These are phyloP conservation scores for Sugiyamaella marilandica DNA, from an alignment of 805 yeast species.

Conservation along the genomic window DNA sequence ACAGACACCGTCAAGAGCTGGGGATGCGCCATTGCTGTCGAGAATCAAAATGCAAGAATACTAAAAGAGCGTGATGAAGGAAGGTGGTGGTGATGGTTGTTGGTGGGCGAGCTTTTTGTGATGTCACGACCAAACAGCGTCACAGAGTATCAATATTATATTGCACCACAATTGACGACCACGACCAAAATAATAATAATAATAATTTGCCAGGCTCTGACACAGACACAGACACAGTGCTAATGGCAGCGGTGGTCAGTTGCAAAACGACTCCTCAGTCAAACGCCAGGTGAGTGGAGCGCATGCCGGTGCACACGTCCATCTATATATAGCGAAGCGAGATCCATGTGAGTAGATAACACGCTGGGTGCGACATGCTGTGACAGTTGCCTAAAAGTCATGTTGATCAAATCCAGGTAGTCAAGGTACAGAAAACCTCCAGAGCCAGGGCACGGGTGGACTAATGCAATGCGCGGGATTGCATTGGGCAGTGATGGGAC, in stretches of 20 bases:
- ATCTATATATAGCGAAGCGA: neutral
- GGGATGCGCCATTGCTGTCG: conserved; percentile 2
- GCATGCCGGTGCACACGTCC: neutral
- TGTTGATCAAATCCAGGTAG: neutral
- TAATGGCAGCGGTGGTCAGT: too few species aligned
- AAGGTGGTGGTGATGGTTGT: neutral
- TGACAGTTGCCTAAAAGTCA: neutral
- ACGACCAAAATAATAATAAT: neutral
- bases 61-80: neutral
- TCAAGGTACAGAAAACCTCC: neutral
- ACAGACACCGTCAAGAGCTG: neutral
- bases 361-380: neutral
- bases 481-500: neutral
- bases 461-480: neutral
- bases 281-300: neutral
- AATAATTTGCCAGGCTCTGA: neutral
- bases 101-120: too few species aligned
- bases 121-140: neutral
- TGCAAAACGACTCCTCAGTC: neutral
- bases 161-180: too few species aligned
- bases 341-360: conserved; percentile 1
- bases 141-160: neutral
- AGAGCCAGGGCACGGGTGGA: neutral
- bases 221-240: neutral
- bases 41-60: neutral